Conservation (phyloP, 306 rosid species). For the Citrullus amarus region DNA sequence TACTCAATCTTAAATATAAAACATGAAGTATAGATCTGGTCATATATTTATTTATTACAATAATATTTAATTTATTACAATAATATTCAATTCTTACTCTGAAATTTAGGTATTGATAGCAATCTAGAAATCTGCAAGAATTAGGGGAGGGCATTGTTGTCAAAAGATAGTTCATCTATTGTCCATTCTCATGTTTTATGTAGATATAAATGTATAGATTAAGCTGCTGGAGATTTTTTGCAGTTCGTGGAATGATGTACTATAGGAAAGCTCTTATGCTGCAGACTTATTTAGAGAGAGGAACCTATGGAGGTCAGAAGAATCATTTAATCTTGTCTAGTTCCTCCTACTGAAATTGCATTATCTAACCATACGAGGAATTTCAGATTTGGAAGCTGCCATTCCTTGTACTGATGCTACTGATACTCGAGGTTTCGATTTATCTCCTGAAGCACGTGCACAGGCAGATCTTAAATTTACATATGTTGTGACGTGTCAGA, state of each 20-base stretch:
- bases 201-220: not conserved
- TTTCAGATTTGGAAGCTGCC: slow-evolving; percentile 69
- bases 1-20: not conserved
- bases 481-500: slow-evolving; percentile 82
- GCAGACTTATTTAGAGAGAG: slow-evolving; percentile 79
- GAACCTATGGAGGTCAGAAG: slow-evolving; percentile 48
- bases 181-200: too few species aligned
- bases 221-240: not conserved
- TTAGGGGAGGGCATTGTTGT: too few species aligned
- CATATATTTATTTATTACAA: not conserved
- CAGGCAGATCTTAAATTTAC: slow-evolving; percentile 92
- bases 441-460: slow-evolving; percentile 83
- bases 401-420: slow-evolving; percentile 33
- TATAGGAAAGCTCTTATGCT: slow-evolving; percentile 94
- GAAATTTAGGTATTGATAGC: not conserved
- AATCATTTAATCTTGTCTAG: slow-evolving; percentile 1
- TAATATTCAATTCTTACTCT: not conserved
- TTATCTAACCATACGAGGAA: slow-evolving; percentile 7
- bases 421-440: slow-evolving; percentile 60
- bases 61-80: not conserved
- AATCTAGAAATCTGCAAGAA: too few species aligned
- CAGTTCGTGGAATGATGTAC: slow-evolving; percentile 99
- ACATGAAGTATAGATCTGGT: not conserved
- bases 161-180: too few species aligned
- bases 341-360: not conserved